These are phyloP conservation scores for Suillus fuscotomentosus DNA, from an alignment of 768 basidiomycete genomes.

Conservation along the genomic window DNA sequence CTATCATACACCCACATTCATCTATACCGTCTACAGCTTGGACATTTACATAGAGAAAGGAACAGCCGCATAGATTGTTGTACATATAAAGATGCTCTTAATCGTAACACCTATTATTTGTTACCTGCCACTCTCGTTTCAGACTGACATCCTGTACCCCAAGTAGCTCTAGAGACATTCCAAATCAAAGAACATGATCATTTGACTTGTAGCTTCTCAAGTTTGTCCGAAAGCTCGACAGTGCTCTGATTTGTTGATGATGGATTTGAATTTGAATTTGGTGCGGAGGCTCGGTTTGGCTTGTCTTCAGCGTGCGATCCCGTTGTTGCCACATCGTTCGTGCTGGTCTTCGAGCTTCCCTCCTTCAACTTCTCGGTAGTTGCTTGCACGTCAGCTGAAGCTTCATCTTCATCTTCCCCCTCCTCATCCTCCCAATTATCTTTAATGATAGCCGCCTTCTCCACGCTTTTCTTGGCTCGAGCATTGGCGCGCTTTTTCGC, in stretches of 20 bases:
- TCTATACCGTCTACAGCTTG: conserved; percentile 16
- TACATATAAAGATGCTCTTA: conserved; percentile 10
- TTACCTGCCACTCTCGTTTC: neutral
- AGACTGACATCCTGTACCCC: neutral
- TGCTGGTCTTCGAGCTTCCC: conserved; percentile 21
- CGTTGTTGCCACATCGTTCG: conserved; percentile 11
- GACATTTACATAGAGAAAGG: neutral
- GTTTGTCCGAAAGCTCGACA: conserved; percentile 43
- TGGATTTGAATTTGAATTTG: conserved; percentile 12
- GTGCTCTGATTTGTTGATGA: conserved; percentile 8
- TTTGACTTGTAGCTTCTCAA: conserved; percentile 60
- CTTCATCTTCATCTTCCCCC: conserved; percentile 43
- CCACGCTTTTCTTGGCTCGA: conserved; percentile 62
- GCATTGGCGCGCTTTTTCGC: conserved; percentile 81
- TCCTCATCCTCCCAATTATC: conserved; percentile 82
- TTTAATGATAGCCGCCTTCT: conserved; percentile 55
- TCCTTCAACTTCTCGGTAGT: conserved; percentile 23
- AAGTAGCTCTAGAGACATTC: conserved; percentile 3
- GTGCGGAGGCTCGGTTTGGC: conserved; percentile 18
- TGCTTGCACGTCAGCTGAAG: conserved; percentile 16
- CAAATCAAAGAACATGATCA: conserved; percentile 22
- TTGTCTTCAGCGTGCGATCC: conserved; percentile 25
- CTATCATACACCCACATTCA: conserved; percentile 6
- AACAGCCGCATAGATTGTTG: conserved; percentile 6
- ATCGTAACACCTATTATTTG: conserved; percentile 5